Evolutionary conservation across 2,329 filamentous ascomycete genomes (phyloP), one percentile per base, ranked within the genome.

Genomic region (Verticillium nonalfalfae): DNA sequence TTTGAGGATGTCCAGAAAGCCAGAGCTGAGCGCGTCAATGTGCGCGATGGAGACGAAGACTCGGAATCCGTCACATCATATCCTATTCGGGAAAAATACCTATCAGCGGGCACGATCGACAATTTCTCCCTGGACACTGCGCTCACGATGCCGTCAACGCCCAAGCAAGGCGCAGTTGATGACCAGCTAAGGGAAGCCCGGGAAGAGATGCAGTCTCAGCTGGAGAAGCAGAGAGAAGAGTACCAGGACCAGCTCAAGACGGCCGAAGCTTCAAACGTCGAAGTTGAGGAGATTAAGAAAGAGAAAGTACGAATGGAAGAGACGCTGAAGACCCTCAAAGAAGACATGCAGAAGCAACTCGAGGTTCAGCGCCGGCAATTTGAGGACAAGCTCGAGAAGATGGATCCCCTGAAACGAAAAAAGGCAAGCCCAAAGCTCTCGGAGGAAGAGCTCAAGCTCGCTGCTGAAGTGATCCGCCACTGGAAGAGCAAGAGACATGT

Each of bases 121-220:
- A 97, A 96, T 72, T 95, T 97, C 70, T 98, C 94, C 1, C 81
- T 99, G 15, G 95, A 99, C 72, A 99, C 95, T 1, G 90, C 89
- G 13, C 81, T 99, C 58, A 99, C 95, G 0, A 93, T 97, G 82
- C 95, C 95, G 1, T 96, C 93, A 0, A 98, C 94, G 0, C 95
- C 95, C 2, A 90, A 86, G 63, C 87, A 90, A 63, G 85, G 84
- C 31, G 91, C 93, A 61, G 85, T 87, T 0, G 92, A 94, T 57
- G 89, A 94, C 33, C 85, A 83, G 63, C 78, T 97, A 65, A 87
- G 86, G 63, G 85, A 91, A 61, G 85, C 90, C 26, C 87, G 88
- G 60, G 91, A 96, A 66, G 91, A 91, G 66, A 89, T 97, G 86
- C 91, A 97, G 73, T 81, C 78, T 11, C 90, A 94, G 72, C 77